phyloP scores from a whole-genome alignment of 495 filamentous ascomycete genomes.

The Daldinia bambusicola region DNA sequence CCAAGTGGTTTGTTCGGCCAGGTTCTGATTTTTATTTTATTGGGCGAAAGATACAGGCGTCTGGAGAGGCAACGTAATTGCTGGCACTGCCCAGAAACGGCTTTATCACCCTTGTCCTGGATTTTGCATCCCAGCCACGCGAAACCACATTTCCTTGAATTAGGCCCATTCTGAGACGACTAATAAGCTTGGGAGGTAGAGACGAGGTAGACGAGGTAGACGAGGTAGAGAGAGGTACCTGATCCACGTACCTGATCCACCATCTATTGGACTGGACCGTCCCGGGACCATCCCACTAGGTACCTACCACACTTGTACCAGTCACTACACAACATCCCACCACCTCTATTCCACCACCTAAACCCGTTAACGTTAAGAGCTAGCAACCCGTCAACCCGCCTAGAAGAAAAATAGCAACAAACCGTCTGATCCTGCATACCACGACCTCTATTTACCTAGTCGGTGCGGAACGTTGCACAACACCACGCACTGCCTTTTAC shows the following conservation, averaged over 20 bases:
- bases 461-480: slow-evolving; percentile 15
- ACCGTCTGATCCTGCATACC: slow-evolving; percentile 40
- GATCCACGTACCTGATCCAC: slow-evolving; percentile 7
- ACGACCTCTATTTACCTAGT: slow-evolving; percentile 16
- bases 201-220: no score
- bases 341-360: neutral
- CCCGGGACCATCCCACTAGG: no score
- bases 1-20: slow-evolving; percentile 18
- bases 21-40: slow-evolving; percentile 28
- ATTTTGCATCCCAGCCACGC: slow-evolving; percentile 37
- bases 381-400: slow-evolving; percentile 41
- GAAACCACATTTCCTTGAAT: slow-evolving; percentile 41
- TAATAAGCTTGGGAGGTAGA: slow-evolving; percentile 25
- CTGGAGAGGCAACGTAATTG: slow-evolving; percentile 40
- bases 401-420: slow-evolving; percentile 54
- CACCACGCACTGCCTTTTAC: slow-evolving; percentile 17
- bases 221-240: slow-evolving; percentile 15
- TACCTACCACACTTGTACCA: neutral
- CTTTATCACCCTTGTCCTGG: slow-evolving; percentile 32
- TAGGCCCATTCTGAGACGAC: slow-evolving; percentile 43
- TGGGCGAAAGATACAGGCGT: slow-evolving; percentile 22
- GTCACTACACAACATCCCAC: neutral
- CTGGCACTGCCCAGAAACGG: slow-evolving; percentile 29
- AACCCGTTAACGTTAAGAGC: slow-evolving; percentile 5
- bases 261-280: no score